These are phyloP conservation scores for Acrocalymma vagum DNA, from an alignment of 2,329 filamentous ascomycete species.

Conservation along the genomic window DNA sequence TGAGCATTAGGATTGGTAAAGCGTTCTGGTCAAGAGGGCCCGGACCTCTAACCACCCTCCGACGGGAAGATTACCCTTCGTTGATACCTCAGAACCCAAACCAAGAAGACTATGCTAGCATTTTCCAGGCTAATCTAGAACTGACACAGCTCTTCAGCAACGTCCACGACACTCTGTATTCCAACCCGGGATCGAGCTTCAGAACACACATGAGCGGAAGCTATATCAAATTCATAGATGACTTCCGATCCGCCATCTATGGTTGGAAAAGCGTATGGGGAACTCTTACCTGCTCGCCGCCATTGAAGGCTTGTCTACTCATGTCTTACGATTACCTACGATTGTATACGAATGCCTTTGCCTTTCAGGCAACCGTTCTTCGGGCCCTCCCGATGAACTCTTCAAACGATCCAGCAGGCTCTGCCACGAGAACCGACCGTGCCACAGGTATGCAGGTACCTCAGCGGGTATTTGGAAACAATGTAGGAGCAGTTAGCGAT, in stretches of 20 bases:
- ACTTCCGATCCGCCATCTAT: constrained; percentile 73
- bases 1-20: constrained; percentile 75
- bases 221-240: constrained; percentile 79
- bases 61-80: constrained; percentile 73
- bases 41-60: constrained; percentile 70
- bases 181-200: constrained; percentile 73
- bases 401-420: constrained; percentile 13
- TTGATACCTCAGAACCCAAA: constrained; percentile 66
- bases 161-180: constrained; percentile 77
- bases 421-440: constrained; percentile 2
- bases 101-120: constrained; percentile 72
- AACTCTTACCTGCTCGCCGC: constrained; percentile 69
- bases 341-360: constrained; percentile 78
- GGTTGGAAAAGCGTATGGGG: constrained; percentile 78
- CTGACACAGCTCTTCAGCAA: constrained; percentile 77
- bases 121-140: constrained; percentile 76
- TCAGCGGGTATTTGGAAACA: constrained; percentile 57
- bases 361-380: constrained; percentile 74
- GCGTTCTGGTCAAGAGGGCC: constrained; percentile 79
- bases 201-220: constrained; percentile 75
- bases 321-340: constrained; percentile 77
- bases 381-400: constrained; percentile 48
- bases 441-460: constrained; percentile 42
- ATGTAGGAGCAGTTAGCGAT: constrained; percentile 58
- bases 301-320: constrained; percentile 72